phyloP scores from a whole-genome alignment of 139 green algal species.

The Raphidocelis subcapitata region DNA sequence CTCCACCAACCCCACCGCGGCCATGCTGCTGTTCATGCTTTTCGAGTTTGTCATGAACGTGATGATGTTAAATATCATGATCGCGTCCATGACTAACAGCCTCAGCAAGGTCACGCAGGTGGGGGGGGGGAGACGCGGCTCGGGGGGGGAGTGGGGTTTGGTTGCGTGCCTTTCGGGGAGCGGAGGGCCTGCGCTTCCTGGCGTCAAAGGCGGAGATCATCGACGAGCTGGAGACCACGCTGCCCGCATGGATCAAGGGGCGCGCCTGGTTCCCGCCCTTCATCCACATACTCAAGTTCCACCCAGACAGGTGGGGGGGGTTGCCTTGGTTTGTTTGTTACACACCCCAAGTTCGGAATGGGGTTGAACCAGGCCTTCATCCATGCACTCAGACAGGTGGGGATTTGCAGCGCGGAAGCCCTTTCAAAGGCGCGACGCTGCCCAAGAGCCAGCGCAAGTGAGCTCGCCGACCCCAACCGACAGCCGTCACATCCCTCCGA shows the following conservation, averaged over 20 bases:
- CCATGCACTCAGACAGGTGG: no score
- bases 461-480: no score
- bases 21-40: slow-evolving; percentile 59
- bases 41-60: slow-evolving; percentile 49
- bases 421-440: no score
- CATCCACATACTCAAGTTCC: slow-evolving; percentile 52
- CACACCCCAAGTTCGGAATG: no score
- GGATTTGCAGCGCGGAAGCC: no score
- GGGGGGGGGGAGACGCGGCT: neutral
- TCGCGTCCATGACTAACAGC: slow-evolving; percentile 47
- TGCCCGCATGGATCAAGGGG: slow-evolving; percentile 38
- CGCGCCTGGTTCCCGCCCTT: slow-evolving; percentile 43
- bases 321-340: no score
- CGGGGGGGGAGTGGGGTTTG: neutral
- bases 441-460: no score
- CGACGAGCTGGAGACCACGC: slow-evolving; percentile 59
- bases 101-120: slow-evolving; percentile 33
- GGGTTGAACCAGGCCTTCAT: no score
- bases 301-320: slow-evolving; percentile 14
- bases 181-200: slow-evolving; percentile 45
- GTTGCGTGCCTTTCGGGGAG: no score
- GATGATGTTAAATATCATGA: slow-evolving; percentile 59
- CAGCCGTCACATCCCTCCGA: no score
- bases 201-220: slow-evolving; percentile 53
- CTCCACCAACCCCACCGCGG: slow-evolving; percentile 45